phyloP scores from a whole-genome alignment of 306 rosid genomes.

The Clitoria ternatea region DNA sequence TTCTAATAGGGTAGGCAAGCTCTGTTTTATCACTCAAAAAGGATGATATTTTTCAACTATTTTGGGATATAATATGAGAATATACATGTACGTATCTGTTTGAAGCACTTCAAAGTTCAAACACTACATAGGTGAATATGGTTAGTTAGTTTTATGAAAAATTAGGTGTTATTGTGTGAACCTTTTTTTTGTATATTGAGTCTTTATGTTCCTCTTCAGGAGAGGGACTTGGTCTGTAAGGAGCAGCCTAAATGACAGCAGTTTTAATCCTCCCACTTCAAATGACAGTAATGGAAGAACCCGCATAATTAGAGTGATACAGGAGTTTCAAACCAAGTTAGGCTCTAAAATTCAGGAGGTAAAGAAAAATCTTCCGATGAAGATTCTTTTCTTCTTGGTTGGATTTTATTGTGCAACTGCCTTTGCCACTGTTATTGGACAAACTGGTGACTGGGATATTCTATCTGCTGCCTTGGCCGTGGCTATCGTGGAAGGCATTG shows the following conservation, averaged over 20 bases:
- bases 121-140: not conserved
- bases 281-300: slow-evolving; percentile 60
- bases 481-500: slow-evolving; percentile 81
- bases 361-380: slow-evolving; percentile 67
- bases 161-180: not conserved
- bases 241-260: slow-evolving; percentile 56
- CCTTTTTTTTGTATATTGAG: slow-evolving; percentile 15
- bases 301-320: slow-evolving; percentile 62
- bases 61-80: not conserved
- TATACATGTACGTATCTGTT: not conserved
- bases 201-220: slow-evolving; percentile 39
- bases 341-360: slow-evolving; percentile 55
- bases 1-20: not conserved
- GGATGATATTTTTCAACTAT: not conserved
- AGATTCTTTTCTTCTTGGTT: slow-evolving; percentile 71
- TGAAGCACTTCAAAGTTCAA: slow-evolving; percentile 7
- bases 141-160: not conserved
- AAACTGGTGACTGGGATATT: slow-evolving; percentile 98
- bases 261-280: slow-evolving; percentile 54
- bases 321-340: slow-evolving; percentile 56
- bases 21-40: not conserved
- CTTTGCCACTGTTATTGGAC: slow-evolving; percentile 92
- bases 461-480: slow-evolving; percentile 91
- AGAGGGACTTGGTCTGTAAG: slow-evolving; percentile 52
- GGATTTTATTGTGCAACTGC: slow-evolving; percentile 97